Evolutionary conservation across 345 rosid species (phyloP).

Genomic region (Ceriops decandra): DNA sequence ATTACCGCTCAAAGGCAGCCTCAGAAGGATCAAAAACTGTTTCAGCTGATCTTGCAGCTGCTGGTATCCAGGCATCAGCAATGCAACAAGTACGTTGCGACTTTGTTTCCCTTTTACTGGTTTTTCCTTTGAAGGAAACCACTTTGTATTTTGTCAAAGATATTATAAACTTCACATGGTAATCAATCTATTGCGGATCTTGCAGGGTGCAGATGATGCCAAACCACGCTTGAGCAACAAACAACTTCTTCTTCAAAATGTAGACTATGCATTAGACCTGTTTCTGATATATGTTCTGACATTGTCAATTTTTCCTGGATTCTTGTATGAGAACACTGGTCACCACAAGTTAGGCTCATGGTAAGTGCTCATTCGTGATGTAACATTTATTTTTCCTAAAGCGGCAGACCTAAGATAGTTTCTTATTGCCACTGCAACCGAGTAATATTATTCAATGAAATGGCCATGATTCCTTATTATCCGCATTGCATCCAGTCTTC

Average conservation of each 20-base stretch:
- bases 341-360: conserved; percentile 56
- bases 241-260: conserved; percentile 49
- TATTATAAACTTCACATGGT: not conserved
- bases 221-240: conserved; percentile 54
- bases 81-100: conserved; percentile 8
- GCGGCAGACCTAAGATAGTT: no score
- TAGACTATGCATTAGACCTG: conserved; percentile 60
- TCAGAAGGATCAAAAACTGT: conserved; percentile 87
- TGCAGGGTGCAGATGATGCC: conserved; percentile 39
- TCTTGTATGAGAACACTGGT: conserved; percentile 77
- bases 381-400: no score
- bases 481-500: not conserved
- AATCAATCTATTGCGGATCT: not conserved
- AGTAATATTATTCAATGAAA: not conserved
- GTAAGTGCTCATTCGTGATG: conserved; percentile 23
- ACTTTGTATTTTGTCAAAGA: not conserved
- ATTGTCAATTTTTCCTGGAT: conserved; percentile 82
- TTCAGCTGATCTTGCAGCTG: conserved; percentile 77
- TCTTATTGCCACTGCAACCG: not conserved
- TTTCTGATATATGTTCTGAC: conserved; percentile 63
- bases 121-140: not conserved
- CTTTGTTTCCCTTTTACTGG: not conserved
- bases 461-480: not conserved
- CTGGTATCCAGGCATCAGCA: conserved; percentile 53
- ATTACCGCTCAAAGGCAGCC: conserved; percentile 76